A percentile compares a stretch with the other conserved stretches of the same genome.
These are phyloP conservation scores for Thermothelomyces thermophilus DNA, from an alignment of 2,329 filamentous ascomycete genomes.

Conservation along the genomic window DNA sequence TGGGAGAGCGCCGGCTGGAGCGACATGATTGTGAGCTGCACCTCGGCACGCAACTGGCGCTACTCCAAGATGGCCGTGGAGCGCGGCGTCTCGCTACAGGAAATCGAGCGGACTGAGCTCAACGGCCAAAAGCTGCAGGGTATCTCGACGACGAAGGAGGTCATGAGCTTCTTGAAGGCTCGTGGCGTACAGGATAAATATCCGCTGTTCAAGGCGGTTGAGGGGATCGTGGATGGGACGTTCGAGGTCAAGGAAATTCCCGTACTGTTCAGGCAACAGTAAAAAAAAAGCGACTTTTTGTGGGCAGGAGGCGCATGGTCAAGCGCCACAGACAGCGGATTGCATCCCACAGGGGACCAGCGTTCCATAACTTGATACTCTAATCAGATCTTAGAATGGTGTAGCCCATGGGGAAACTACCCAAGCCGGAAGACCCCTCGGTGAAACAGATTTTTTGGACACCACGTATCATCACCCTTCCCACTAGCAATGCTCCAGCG, in stretches of 20 bases:
- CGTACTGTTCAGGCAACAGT: conserved; percentile 38
- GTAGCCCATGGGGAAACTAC: not conserved
- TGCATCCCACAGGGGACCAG: conserved; percentile 6
- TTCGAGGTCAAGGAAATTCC: conserved; percentile 77
- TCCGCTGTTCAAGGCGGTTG: conserved; percentile 83
- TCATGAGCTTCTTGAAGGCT: conserved; percentile 79
- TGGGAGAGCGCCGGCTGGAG: conserved; percentile 96
- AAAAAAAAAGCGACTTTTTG: not conserved
- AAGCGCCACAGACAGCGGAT: not conserved
- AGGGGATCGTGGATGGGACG: conserved; percentile 66
- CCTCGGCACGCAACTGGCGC: conserved; percentile 85
- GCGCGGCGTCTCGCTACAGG: conserved; percentile 70
- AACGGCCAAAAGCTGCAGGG: conserved; percentile 98
- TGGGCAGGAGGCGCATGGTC: not conserved
- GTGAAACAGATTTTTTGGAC: too few species aligned
- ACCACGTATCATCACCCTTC: too few species aligned
- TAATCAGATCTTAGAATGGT: not conserved
- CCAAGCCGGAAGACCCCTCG: too few species aligned
- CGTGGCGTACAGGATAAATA: conserved; percentile 75
- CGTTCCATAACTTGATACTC: not conserved
- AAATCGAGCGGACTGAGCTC: conserved; percentile 82
- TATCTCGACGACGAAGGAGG: conserved; percentile 83
- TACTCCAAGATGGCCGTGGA: conserved; percentile 85
- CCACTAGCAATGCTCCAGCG: too few species aligned
- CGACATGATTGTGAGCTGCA: conserved; percentile 90